Evolutionary conservation across 768 basidiomycete genomes (phyloP), one percentile per base, ranked within the genome.

Genomic region (Pleurotus sapidus): DNA sequence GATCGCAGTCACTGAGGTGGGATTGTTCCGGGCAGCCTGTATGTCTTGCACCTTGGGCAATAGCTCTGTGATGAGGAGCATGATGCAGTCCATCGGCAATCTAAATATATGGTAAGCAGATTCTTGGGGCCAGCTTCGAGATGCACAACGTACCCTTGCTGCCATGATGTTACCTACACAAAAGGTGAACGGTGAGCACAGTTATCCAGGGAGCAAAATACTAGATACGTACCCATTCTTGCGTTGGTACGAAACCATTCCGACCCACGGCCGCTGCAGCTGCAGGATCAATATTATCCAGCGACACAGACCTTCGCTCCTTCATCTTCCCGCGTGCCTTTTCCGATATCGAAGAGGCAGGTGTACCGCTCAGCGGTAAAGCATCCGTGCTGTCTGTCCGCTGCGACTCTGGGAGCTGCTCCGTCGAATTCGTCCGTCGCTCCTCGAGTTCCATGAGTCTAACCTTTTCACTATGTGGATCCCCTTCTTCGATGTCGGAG

Each of bases 191-290:
- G 50, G 66, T 46, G 42, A 43, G 49, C 25, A n/a, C 46, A 7
- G 9, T 58, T 14, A 34, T 43, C 20, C 34, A 30, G 42, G 46
- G 39, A 42, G 7, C 56, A 46, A 39, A 40, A 47, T n/a, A 55
- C 20, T 57, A 14, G 42, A 42, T n/a, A 65, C 80, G 56, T 61
- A 93, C 94, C 96, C 97, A 99, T 84, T 94, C 93, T 68, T 97
- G 93, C 3, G 94, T 97, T 9, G 97, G 95, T 6, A 95, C 78
- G 71, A 98, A 99, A 2, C 94, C 93, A 68, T 93, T 95, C 62
- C 89, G 80, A 25, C 94, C 94, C 15, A 95, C 82, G 11, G 85
- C 87, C 15, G 77, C 76, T 27, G 82, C 78, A n/a, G 88, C 84
- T 20, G 84, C 72, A 27, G 83, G 81, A 58, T 93, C 89, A 48